Percentiles rank a stretch among this genome's conserved stretches.
phyloP scores from a whole-genome alignment of 2,329 filamentous ascomycete species.

The Purpureocillium takamizusanense region DNA sequence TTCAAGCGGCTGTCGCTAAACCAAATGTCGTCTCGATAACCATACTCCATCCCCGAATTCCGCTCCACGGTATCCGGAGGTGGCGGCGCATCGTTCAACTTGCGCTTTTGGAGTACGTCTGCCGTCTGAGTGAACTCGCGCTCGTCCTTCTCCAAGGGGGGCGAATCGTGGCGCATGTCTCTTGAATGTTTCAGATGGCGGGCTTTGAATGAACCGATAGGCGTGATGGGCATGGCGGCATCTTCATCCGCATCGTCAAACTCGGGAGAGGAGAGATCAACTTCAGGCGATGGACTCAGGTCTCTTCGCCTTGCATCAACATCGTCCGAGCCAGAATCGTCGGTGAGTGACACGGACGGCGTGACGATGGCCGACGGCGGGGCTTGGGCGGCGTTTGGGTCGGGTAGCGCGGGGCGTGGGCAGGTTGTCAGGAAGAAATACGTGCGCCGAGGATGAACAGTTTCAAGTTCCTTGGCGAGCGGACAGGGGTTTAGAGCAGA shows the following conservation, averaged over 20 bases:
- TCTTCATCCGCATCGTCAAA: conserved; percentile 67
- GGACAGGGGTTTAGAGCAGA: conserved; percentile 73
- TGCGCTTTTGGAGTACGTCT: conserved; percentile 65
- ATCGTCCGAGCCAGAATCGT: conserved; percentile 54
- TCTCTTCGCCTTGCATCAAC: conserved; percentile 60
- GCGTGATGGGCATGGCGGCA: conserved; percentile 47
- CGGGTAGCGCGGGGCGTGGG: conserved; percentile 71
- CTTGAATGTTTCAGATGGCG: conserved; percentile 28
- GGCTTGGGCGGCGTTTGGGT: conserved; percentile 20
- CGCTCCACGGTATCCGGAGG: conserved; percentile 20
- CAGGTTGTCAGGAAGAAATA: conserved; percentile 95
- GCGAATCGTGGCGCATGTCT: conserved; percentile 61
- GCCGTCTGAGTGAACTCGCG: conserved; percentile 96
- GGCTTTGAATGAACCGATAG: conserved; percentile 54
- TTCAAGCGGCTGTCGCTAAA: conserved; percentile 37
- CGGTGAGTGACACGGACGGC: conserved; percentile 64
- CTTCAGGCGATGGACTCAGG: conserved; percentile 83
- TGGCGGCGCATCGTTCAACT: conserved; percentile 37
- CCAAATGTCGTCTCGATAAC: conserved; percentile 39
- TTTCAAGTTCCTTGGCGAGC: conserved; percentile 84
- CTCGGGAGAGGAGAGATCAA: conserved; percentile 81
- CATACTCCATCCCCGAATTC: conserved; percentile 20
- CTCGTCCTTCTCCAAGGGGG: conserved; percentile 87
- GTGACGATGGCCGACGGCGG: conserved; percentile 54
- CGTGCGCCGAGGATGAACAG: conserved; percentile 84